Percentiles rank a stretch among this genome's conserved stretches.
phyloP scores from a whole-genome alignment of 192 early-diverging fungal genomes.

The Polychytrium aggregatum region DNA sequence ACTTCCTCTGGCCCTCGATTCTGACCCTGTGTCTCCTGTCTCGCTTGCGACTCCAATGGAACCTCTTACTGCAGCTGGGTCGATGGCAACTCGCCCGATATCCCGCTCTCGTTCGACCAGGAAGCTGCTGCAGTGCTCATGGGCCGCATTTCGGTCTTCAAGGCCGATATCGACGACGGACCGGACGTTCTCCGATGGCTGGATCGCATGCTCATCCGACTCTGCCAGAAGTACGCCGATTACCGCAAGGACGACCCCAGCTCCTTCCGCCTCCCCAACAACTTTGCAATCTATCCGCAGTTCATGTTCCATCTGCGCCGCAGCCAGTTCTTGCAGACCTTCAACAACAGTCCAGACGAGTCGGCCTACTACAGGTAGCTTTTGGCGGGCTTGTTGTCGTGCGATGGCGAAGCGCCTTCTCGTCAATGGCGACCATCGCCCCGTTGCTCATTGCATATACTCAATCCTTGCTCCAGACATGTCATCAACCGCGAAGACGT shows the following conservation, averaged over 20 bases:
- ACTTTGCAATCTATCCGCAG: slow-evolving; percentile 98
- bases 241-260: slow-evolving; percentile 91
- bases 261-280: slow-evolving; percentile 78
- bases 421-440: too few species aligned
- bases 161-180: slow-evolving; percentile 93
- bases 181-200: slow-evolving; percentile 95
- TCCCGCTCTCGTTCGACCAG: slow-evolving; percentile 90
- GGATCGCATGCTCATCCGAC: slow-evolving; percentile 95
- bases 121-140: slow-evolving; percentile 95
- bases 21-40: not conserved
- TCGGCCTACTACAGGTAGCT: slow-evolving; percentile 76
- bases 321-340: slow-evolving; percentile 95
- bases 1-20: not conserved
- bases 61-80: slow-evolving; percentile 30
- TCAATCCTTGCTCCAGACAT: too few species aligned
- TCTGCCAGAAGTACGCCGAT: slow-evolving; percentile 96
- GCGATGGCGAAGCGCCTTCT: too few species aligned
- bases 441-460: too few species aligned
- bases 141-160: slow-evolving; percentile 92
- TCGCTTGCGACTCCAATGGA: not conserved
- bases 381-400: too few species aligned
- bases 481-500: slow-evolving; percentile 91
- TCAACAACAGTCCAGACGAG: slow-evolving; percentile 98
- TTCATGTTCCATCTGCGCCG: slow-evolving; percentile 99
- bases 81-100: slow-evolving; percentile 72